Percentiles rank a stretch among this genome's conserved stretches.
Evolutionary conservation across 768 basidiomycete species (phyloP).

Genomic region (Auricularia heimuer): DNA sequence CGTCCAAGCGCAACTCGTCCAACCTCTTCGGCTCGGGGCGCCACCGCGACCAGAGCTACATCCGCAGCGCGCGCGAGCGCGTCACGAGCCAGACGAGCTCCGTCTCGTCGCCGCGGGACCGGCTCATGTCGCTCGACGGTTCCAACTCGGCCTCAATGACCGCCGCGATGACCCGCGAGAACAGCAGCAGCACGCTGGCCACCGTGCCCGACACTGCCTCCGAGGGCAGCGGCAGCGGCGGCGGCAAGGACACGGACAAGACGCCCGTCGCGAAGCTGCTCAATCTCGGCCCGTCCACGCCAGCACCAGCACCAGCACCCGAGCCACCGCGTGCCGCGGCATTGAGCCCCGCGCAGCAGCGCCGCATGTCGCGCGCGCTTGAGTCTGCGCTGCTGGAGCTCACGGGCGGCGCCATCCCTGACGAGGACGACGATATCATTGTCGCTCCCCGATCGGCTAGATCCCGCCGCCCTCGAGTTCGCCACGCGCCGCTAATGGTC

Average conservation of each 20-base stretch:
- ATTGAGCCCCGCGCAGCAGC: constrained; percentile 41
- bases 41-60: constrained; percentile 62
- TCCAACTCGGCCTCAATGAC: background rate
- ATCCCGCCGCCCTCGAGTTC: constrained; percentile 5
- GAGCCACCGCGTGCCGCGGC: constrained; percentile 24
- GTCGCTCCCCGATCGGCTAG: constrained; percentile 10
- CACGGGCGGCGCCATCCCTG: constrained; percentile 49
- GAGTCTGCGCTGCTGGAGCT: constrained; percentile 50
- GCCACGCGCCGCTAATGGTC: background rate
- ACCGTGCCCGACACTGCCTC: background rate
- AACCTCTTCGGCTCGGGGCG: constrained; percentile 79
- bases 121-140: background rate
- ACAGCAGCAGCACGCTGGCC: background rate
- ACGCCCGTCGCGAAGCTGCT: constrained; percentile 32
- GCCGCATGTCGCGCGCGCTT: constrained; percentile 62
- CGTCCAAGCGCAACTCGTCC: constrained; percentile 70
- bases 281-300: background rate
- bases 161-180: background rate
- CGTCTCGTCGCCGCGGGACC: background rate
- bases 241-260: constrained; percentile 12
- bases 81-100: background rate
- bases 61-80: constrained; percentile 35
- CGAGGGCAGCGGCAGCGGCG: background rate
- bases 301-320: background rate
- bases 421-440: constrained; percentile 35